These are phyloP conservation scores for Phlegmacium glaucopus DNA, from an alignment of 768 basidiomycete genomes.

Conservation along the genomic window DNA sequence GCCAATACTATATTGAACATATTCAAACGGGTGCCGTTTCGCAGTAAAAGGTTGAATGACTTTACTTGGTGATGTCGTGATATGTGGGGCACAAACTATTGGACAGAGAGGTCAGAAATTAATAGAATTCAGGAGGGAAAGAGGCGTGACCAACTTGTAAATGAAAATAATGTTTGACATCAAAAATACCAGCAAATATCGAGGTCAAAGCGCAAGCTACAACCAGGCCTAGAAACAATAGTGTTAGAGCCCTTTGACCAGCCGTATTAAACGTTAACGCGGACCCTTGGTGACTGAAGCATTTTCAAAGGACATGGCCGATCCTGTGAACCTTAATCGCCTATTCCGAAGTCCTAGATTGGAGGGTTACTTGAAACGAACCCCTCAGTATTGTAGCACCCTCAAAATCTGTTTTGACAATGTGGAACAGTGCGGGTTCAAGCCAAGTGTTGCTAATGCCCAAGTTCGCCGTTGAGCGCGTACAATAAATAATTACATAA, in stretches of 20 bases:
- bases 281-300: slow-evolving; percentile 84
- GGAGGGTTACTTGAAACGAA: too few species aligned
- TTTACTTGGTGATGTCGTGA: slow-evolving; percentile 85
- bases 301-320: slow-evolving; percentile 74
- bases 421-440: too few species aligned
- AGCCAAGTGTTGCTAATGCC: not conserved
- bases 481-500: too few species aligned
- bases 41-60: slow-evolving; percentile 10
- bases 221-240: slow-evolving; percentile 48
- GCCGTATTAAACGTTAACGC: not conserved
- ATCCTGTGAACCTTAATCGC: too few species aligned
- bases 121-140: not conserved
- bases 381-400: too few species aligned
- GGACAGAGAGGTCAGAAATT: slow-evolving; percentile 8
- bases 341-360: too few species aligned
- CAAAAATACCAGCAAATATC: slow-evolving; percentile 73
- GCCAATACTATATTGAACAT: slow-evolving; percentile 70
- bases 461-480: not conserved
- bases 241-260: slow-evolving; percentile 34
- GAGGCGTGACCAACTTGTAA: slow-evolving; percentile 53
- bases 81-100: slow-evolving; percentile 80
- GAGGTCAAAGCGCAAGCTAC: slow-evolving; percentile 66
- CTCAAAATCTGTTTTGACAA: too few species aligned
- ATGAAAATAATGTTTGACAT: slow-evolving; percentile 86
- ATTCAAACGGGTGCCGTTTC: slow-evolving; percentile 28